These are phyloP conservation scores for Tylopilus sp. DNA, from an alignment of 1,284 basidiomycete genomes.

Conservation along the genomic window DNA sequence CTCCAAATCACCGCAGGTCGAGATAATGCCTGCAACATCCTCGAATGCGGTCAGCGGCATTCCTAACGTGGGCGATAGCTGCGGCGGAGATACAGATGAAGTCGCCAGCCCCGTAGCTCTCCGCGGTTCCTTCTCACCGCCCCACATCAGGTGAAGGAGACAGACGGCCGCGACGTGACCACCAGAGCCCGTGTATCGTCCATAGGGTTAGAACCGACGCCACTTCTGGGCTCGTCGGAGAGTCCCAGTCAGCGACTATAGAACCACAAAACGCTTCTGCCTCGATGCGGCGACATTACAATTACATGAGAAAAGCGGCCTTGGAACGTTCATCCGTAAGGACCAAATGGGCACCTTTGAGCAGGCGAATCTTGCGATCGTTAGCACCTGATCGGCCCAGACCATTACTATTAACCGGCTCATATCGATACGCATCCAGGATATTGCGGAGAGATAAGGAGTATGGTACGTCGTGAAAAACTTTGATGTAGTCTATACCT, in stretches of 20 bases:
- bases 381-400: conserved; percentile 27
- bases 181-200: conserved; percentile 2
- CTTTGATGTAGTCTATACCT: conserved; percentile 52
- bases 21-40: not conserved
- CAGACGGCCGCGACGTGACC: conserved; percentile 8
- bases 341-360: conserved; percentile 35
- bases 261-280: conserved; percentile 16
- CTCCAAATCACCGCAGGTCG: conserved; percentile 18
- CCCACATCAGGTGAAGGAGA: conserved; percentile 14
- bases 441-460: conserved; percentile 49
- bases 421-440: conserved; percentile 46
- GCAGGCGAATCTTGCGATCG: conserved; percentile 34
- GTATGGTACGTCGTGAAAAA: conserved; percentile 54
- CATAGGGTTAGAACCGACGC: conserved; percentile 20
- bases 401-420: conserved; percentile 6
- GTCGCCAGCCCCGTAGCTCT: conserved; percentile 5
- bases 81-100: conserved; percentile 13
- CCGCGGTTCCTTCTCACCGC: conserved; percentile 12
- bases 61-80: conserved; percentile 7
- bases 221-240: conserved; percentile 18
- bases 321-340: conserved; percentile 44
- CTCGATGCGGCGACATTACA: conserved; percentile 30
- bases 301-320: conserved; percentile 42
- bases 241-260: conserved; percentile 14
- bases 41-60: conserved; percentile 1